Percentiles rank a stretch among this genome's conserved stretches.
These are phyloP conservation scores for Gossypium gossypioides DNA, from an alignment of 441 rosid species.

Conservation along the genomic window DNA sequence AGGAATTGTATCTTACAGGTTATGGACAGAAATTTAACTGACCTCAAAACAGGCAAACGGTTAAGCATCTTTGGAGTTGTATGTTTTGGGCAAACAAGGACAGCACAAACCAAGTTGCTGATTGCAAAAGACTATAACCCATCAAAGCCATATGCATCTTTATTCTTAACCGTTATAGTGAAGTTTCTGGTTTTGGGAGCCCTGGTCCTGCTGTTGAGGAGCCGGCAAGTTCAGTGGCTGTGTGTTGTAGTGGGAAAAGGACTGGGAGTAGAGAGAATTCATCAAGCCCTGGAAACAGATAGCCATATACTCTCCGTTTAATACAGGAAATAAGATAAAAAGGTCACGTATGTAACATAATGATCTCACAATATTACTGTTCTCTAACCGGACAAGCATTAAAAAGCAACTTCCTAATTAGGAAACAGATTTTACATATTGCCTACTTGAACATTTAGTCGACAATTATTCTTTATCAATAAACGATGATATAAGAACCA, in stretches of 20 bases:
- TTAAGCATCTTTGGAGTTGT: constrained; percentile 14
- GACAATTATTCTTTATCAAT: background rate
- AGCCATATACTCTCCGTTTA: background rate
- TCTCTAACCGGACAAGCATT: background rate
- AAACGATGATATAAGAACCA: constrained; percentile 18
- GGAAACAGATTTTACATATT: background rate
- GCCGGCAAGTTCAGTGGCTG: constrained; percentile 63
- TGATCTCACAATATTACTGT: background rate
- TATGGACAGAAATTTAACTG: background rate
- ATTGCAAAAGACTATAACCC: constrained; percentile 67
- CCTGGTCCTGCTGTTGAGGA: constrained; percentile 61
- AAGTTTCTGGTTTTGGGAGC: constrained; percentile 73
- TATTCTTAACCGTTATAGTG: constrained; percentile 68
- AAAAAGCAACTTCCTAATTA: background rate
- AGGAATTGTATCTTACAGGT: background rate
- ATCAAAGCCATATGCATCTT: constrained; percentile 19
- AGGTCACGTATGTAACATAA: background rate
- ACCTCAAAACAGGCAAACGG: background rate
- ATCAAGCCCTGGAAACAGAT: constrained; percentile 57
- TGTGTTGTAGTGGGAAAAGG: constrained; percentile 69
- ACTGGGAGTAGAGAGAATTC: constrained; percentile 90
- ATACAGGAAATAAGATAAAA: background rate
- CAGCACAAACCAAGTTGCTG: constrained; percentile 78
- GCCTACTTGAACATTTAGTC: background rate
- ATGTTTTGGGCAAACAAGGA: constrained; percentile 40